Percentiles rank a stretch among this genome's conserved stretches.
These are phyloP conservation scores for Botrytis deweyae DNA, from an alignment of 2,329 filamentous ascomycete species.

Conservation along the genomic window DNA sequence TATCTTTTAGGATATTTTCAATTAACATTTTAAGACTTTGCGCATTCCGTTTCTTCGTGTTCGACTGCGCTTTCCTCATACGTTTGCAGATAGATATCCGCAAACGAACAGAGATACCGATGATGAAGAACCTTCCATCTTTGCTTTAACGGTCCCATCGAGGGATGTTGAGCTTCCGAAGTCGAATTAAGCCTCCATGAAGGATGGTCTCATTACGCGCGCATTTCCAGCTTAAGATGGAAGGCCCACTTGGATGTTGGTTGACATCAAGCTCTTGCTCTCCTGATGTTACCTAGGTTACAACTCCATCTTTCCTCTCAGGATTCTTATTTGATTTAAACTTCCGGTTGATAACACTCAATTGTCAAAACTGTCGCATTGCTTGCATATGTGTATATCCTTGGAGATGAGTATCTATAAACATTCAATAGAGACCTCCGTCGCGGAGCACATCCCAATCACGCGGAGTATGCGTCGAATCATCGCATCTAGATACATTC, in stretches of 20 bases:
- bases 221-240: neutral
- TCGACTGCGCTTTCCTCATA: neutral
- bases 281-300: neutral
- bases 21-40: neutral
- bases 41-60: neutral
- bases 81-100: constrained; percentile 3
- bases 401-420: neutral
- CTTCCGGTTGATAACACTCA: neutral
- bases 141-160: neutral
- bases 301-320: neutral
- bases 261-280: neutral
- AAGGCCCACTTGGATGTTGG: neutral
- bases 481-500: constrained; percentile 3
- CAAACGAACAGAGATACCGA: neutral
- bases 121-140: neutral
- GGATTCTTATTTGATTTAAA: neutral
- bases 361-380: neutral
- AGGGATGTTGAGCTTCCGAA: neutral
- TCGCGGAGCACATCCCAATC: neutral
- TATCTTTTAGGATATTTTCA: neutral
- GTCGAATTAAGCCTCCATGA: neutral
- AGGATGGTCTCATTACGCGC: neutral
- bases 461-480: constrained; percentile 5
- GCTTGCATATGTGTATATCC: neutral
- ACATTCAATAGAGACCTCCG: neutral